Evolutionary conservation across 306 rosid genomes (phyloP).

Genomic region (Cucumis hystrix): DNA sequence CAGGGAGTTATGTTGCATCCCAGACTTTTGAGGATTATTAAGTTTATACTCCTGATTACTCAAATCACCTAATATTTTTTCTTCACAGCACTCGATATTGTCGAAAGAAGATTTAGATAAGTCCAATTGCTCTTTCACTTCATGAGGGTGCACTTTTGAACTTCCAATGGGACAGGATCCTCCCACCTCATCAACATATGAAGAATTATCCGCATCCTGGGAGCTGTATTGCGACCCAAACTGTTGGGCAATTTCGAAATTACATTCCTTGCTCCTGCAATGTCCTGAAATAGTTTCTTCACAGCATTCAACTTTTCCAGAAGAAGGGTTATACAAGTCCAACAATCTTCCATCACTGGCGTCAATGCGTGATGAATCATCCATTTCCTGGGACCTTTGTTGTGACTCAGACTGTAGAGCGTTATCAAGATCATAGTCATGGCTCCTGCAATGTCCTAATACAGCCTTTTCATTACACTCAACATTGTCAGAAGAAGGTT

Average conservation of each 20-base stretch:
- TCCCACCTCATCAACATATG: conserved; percentile 12
- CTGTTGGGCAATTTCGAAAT: conserved; percentile 33
- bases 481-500: conserved; percentile 25
- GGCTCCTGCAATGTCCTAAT: conserved; percentile 24
- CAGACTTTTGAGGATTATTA: conserved; percentile 25
- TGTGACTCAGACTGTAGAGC: conserved; percentile 21
- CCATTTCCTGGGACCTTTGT: conserved; percentile 17
- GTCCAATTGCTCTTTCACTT: conserved; percentile 21
- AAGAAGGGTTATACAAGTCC: conserved; percentile 27
- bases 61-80: conserved; percentile 3
- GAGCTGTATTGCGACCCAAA: conserved; percentile 16
- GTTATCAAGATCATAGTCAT: conserved; percentile 41
- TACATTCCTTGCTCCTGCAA: conserved; percentile 42
- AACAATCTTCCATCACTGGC: conserved; percentile 13
- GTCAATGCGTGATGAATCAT: conserved; percentile 11
- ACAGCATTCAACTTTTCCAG: conserved; percentile 13
- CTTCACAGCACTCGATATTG: conserved; percentile 12
- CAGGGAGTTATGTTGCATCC: conserved; percentile 18
- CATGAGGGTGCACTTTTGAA: conserved; percentile 14
- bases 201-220: conserved; percentile 20
- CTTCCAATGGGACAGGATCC: conserved; percentile 7
- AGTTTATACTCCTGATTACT: conserved; percentile 40
- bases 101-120: conserved; percentile 19
- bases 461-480: neutral
- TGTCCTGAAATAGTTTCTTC: neutral